Percentiles rank a stretch among this genome's conserved stretches.
These are phyloP conservation scores for Neofusicoccum umdonicola DNA, from an alignment of 2,329 filamentous ascomycete genomes.

Conservation along the genomic window DNA sequence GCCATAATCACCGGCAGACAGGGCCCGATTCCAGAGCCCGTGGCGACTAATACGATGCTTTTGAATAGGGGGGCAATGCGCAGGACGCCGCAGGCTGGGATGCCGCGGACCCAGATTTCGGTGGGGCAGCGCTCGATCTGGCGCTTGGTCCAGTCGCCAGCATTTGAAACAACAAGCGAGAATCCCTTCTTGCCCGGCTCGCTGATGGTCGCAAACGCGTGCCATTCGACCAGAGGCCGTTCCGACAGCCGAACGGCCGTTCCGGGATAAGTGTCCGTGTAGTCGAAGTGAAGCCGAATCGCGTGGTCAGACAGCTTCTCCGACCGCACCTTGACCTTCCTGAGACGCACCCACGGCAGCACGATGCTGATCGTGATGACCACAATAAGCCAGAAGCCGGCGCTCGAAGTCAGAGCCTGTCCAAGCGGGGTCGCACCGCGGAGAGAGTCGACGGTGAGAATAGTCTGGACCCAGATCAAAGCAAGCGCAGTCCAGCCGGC, in stretches of 20 bases:
- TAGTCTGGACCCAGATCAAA: conserved; percentile 32
- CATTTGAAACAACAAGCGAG: conserved; percentile 33
- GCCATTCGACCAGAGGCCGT: conserved; percentile 33
- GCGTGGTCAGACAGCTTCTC: conserved; percentile 71
- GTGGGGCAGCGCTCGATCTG: conserved; percentile 26
- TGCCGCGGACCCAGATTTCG: conserved; percentile 28
- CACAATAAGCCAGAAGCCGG: conserved; percentile 67
- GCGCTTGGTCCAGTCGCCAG: conserved; percentile 35
- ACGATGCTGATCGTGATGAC: conserved; percentile 64
- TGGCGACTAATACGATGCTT: conserved; percentile 33
- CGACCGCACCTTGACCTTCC: conserved; percentile 63
- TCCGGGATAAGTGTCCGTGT: conserved; percentile 1
- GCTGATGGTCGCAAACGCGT: conserved; percentile 39
- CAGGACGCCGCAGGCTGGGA: conserved; percentile 32
- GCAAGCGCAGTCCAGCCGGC: conserved; percentile 32
- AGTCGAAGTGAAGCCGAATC: conserved; percentile 58
- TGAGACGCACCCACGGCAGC: conserved; percentile 71
- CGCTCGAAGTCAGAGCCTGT: conserved; percentile 44
- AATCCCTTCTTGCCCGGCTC: conserved; percentile 25
- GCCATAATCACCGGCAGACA: conserved; percentile 53
- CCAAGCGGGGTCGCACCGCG: conserved; percentile 34
- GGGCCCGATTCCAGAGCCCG: conserved; percentile 36
- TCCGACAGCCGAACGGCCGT: conserved; percentile 10
- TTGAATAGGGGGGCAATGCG: conserved; percentile 31
- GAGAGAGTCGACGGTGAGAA: conserved; percentile 16